Base-by-base conservation (phyloP, 2,329 filamentous ascomycete species). In the Chrysosphaeria jannelii region DNA sequence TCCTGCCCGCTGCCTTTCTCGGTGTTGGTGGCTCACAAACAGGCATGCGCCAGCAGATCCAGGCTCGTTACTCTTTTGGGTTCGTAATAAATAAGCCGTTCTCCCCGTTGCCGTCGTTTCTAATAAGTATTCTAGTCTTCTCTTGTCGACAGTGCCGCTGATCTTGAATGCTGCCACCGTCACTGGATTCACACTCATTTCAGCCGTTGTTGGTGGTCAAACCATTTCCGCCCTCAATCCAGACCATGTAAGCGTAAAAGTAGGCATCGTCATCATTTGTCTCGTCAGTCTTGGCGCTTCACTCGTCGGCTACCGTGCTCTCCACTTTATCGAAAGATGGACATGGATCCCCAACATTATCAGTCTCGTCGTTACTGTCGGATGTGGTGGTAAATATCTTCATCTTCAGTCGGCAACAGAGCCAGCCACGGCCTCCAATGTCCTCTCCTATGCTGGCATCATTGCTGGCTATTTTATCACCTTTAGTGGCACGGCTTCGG, bases 41-140 rank as follows among this genome's bases (percentile, higher is more conserved):
- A 3, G 59, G 57, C 9, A 46, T 64, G 43, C 45, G 59, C 10
- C 57, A 64, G 35, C 50, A 62, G 35, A 49, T 64, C 5, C 56
- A 61, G 31, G 56, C 59, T n/a, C 46, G 59, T 14, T 65, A 60
- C 37, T 51, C 52, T 1, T 65, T 60, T 33, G 57, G 56, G 45
- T 54, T 10, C n/a, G 22, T 23, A 11, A 19, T 11, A 6, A 3
- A 10, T 17, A 15, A 14, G 4, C 16, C 16, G 7, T 18, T 18
- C 16, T 18, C 16, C 16, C n/a, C n/a, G 7, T 18, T 18, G n/a
- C n/a, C n/a, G n/a, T n/a, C n/a, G n/a, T n/a, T n/a, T n/a, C n/a
- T n/a, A n/a, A n/a, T n/a, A n/a, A n/a, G n/a, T n/a, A n/a, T 18
- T 18, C n/a, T 6, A 46, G 48, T 2, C 35, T 48, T 10, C 57